These are phyloP conservation scores for Aspergillus taichungensis DNA, from an alignment of 495 filamentous ascomycete genomes.

Conservation along the genomic window DNA sequence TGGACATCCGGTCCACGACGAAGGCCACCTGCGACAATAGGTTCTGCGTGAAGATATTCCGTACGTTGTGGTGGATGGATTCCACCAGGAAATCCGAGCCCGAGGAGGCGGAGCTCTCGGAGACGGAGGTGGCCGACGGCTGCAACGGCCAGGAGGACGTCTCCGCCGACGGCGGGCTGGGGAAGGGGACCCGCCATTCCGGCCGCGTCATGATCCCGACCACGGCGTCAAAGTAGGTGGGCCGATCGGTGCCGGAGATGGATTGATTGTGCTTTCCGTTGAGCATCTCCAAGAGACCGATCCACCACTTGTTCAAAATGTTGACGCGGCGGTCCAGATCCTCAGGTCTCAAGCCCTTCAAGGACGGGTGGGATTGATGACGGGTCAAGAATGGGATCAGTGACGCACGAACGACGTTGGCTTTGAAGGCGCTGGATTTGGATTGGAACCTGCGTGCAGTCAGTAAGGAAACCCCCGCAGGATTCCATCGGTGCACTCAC, in stretches of 20 bases:
- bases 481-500: constrained; percentile 27
- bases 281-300: constrained; percentile 76
- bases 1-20: constrained; percentile 85
- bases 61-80: constrained; percentile 89
- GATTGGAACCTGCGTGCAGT: constrained; percentile 53
- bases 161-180: constrained; percentile 26
- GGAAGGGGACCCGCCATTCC: constrained; percentile 76
- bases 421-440: constrained; percentile 67
- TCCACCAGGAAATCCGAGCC: constrained; percentile 76
- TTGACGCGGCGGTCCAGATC: constrained; percentile 77
- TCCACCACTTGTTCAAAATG: constrained; percentile 95
- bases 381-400: constrained; percentile 79
- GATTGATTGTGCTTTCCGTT: constrained; percentile 63
- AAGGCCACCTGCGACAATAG: constrained; percentile 79
- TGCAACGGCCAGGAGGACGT: constrained; percentile 23
- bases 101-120: constrained; percentile 32
- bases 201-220: constrained; percentile 82
- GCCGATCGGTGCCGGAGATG: constrained; percentile 69
- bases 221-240: constrained; percentile 72
- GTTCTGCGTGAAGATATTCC: constrained; percentile 82
- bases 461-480: constrained; percentile 3
- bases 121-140: constrained; percentile 31
- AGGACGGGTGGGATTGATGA: constrained; percentile 62
- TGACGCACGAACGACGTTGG: constrained; percentile 65
- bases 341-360: constrained; percentile 59